Conservation (phyloP, 1,284 basidiomycete species). For the Spongispora temasekensis region DNA sequence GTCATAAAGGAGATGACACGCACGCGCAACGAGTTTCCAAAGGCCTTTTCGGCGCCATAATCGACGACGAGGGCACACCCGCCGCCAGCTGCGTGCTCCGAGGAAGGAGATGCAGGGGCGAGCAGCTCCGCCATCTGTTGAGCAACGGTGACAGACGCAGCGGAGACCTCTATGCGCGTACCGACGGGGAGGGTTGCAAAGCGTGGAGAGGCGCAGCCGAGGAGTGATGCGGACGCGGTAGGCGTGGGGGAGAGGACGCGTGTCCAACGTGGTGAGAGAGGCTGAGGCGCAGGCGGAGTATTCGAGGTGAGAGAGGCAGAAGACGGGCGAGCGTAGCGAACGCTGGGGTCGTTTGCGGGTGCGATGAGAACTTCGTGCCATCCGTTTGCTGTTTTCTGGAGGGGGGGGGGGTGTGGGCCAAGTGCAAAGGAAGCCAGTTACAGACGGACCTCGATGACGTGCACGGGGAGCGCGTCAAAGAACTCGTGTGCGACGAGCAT, state of each 20-base stretch:
- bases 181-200: constrained; percentile 69
- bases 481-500: constrained; percentile 96
- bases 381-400: constrained; percentile 73
- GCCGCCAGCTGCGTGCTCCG: constrained; percentile 31
- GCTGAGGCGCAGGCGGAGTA: background rate
- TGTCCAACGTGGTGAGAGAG: constrained; percentile 48
- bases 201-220: constrained; percentile 70
- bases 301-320: constrained; percentile 5
- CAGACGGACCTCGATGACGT: constrained; percentile 76
- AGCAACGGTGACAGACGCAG: constrained; percentile 67
- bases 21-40: constrained; percentile 81
- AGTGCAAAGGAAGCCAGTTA: background rate
- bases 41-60: constrained; percentile 80
- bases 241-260: constrained; percentile 68
- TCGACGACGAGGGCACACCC: constrained; percentile 89
- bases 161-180: constrained; percentile 78
- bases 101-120: constrained; percentile 8
- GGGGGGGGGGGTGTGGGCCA: background rate
- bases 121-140: constrained; percentile 63
- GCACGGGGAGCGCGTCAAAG: constrained; percentile 95
- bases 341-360: constrained; percentile 32
- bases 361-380: constrained; percentile 90
- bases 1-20: constrained; percentile 29
- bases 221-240: constrained; percentile 65
- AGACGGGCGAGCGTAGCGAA: constrained; percentile 28